Evolutionary conservation across 139 green algal species (phyloP), one percentile per base, ranked within the genome.

Genomic region (Mesotaenium endlicherianum): DNA sequence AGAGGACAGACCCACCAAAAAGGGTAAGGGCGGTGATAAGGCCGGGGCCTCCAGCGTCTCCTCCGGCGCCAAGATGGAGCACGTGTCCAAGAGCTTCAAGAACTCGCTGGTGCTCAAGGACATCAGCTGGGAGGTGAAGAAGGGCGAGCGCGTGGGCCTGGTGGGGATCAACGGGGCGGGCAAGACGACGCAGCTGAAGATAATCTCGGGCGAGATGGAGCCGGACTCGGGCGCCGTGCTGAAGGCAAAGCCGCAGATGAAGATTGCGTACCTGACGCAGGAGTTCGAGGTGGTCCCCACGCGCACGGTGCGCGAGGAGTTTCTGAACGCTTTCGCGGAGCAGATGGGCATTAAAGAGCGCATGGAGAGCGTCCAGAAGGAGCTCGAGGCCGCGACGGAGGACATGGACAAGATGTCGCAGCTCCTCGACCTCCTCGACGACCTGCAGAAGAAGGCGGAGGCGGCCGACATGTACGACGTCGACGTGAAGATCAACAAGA

Each of bases 141-240:
- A 95, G 79, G 95, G 96, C 0, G 95, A 99, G 90, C 85, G 94
- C 2, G 95, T 97, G n/a, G 96, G 96, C 0, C 89, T 99, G 26
- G 96, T 99, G 17, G 96, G 96, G 41, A 91, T 98, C n/a, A 99
- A 99, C 83, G 97, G 97, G 14, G 95, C 97, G 1, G 97, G 97
- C 34, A 99, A 99, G 91, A 98, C 96, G 0, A 99, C 96, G 5
- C 96, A 98, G 91, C 91, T 99, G 72, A 90, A 97, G 87, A 97
- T 99, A 71, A 94, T 99, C 44, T 95, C 94, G 77, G 97, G 97
- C 34, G 81, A 90, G 41, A 64, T 98, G 43, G 64, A 93, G 55
- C 89, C 94, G 0, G 96, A 99, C 87, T 68, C 88, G 1, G 97
- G 97, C 1, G 91, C 96, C 82, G 90, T 99, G 1, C 71, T 98